A percentile compares a stretch with the other conserved stretches of the same genome.
Conservation (phyloP, 805 yeast genomes). For the Citeromyces matritensis region DNA sequence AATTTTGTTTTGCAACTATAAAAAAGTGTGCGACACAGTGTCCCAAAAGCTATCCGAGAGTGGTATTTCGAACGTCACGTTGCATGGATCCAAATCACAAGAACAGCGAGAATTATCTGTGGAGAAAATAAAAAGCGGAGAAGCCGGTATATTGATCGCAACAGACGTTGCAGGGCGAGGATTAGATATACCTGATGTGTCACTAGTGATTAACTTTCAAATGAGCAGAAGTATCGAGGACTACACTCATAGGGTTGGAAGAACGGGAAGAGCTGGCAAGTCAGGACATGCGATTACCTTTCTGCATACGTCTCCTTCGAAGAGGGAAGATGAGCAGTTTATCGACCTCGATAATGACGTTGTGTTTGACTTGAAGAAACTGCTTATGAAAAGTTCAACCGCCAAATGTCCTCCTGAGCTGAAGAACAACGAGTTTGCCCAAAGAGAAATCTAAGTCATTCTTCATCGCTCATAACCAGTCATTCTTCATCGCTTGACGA, state of each 20-base stretch:
- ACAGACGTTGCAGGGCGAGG: slow-evolving; percentile 97
- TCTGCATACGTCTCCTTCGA: slow-evolving; percentile 17
- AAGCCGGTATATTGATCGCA: slow-evolving; percentile 58
- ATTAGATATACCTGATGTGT: slow-evolving; percentile 77
- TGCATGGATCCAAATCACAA: slow-evolving; percentile 85
- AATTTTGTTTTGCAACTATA: slow-evolving; percentile 72
- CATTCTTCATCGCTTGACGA: neutral
- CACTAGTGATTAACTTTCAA: slow-evolving; percentile 76
- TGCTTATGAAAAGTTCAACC: slow-evolving; percentile 23
- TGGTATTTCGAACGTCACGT: slow-evolving; percentile 36
- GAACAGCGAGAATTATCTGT: slow-evolving; percentile 75
- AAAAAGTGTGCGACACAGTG: slow-evolving; percentile 55
- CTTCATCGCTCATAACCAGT: neutral
- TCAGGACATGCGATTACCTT: slow-evolving; percentile 67
- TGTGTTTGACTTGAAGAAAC: slow-evolving; percentile 32
- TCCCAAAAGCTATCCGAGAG: slow-evolving; percentile 29
- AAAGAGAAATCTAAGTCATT: slow-evolving; percentile 4
- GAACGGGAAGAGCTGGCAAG: slow-evolving; percentile 93
- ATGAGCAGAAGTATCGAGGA: slow-evolving; percentile 69
- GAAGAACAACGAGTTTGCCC: slow-evolving; percentile 8
- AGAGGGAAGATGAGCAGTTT: too few relatives aligned
- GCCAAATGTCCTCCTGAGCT: slow-evolving; percentile 26
- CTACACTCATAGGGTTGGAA: slow-evolving; percentile 85
- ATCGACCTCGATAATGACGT: slow-evolving; percentile 32
- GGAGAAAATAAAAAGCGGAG: slow-evolving; percentile 35